Base-by-base conservation (phyloP, 306 rosid species). In the Myrica gale region DNA sequence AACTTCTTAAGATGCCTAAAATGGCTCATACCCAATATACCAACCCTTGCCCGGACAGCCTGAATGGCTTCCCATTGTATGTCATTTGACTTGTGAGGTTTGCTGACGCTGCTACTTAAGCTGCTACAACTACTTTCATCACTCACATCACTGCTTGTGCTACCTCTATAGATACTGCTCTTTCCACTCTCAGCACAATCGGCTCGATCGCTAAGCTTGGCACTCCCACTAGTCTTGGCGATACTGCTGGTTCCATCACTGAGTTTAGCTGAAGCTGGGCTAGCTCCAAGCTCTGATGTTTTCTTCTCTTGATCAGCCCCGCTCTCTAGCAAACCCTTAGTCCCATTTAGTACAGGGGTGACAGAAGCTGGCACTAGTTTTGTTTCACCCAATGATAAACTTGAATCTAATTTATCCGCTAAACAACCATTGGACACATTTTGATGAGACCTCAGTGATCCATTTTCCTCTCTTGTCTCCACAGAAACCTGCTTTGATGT, bases 71-170 rank as follows among this genome's bases (percentile, higher is more conserved):
- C 90, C 90, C 90, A 86, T 13, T 67, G 83, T 7, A 84, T 78
- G 71, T 86, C 90, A 48, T 86, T 84, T 42, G 87, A 87, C 76
- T 86, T 86, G 84, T 86, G 90, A 41, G 90, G 90, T 74, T 86
- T 86, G 86, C 79, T 86, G 53, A 81, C 62, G n/a, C 81, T 70
- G 47, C 88, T 81, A 72, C 90, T 86, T 5, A 86, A 86, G 84
- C 88, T 84, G 76, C 90, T 86, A 74, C 90, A 86, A 56, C 84
- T 78, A 76, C 90, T 86, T 69, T 86, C 90, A 42, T 86, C 90
- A 57, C 88, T 86, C 68, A 86, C 79, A 51, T 86, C 90, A 52
- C 84, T 86, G 74, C 90, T 84, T 23, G 85, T 81, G 78, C 90
- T 86, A 56, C 90, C 90, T 54, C 90, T 81, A 71, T 84, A 86